Base-by-base conservation (phyloP, 345 rosid species). In the Aethionema arabicum region DNA sequence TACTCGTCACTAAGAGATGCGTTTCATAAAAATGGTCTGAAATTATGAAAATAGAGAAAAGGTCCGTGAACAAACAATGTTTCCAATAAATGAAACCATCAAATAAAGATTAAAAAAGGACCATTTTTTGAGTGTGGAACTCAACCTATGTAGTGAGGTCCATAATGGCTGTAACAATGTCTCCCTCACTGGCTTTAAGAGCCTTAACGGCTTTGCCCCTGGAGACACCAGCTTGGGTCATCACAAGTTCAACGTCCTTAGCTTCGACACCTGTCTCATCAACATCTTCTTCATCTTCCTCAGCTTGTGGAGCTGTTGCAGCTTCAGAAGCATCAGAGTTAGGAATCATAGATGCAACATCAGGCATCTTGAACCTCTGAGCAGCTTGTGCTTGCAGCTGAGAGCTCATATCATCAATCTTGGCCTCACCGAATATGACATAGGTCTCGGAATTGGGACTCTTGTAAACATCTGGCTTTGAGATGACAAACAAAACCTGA, bases 331-430 rank as follows among this genome's bases (percentile, higher is more conserved):
- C 48, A 61, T 85, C 88, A 0, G 86, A 57, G 63, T 88, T 88
- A 2, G 90, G 83, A 32, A 77, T 31, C 65, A 85, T 79, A 9
- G 96, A 88, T n/a, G 84, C 69, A 75, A 81, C 76, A 16, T 88
- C 88, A 0, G 96, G 93, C 86, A 85, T 78, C 83, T 85, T 81
- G 76, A 89, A 89, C 79, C 85, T 93, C 80, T 90, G 91, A 36
- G 97, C 97, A 65, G 95, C 97, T 72, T 90, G 95, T 32, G 88
- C 78, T 76, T 82, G 95, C 59, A 90, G 79, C 80, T 90, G 97
- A 32, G 97, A 85, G 80, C 91, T 87, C 85, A 83, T 67, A 65
- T 86, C 89, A 78, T 86, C 89, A 29, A 86, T 83, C 82, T 83
- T 86, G 36, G 97, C 97, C 82, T 90, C 97, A 3, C 96, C 91